phyloP scores from a whole-genome alignment of 495 filamentous ascomycete genomes.

The Choiromyces venosus region DNA sequence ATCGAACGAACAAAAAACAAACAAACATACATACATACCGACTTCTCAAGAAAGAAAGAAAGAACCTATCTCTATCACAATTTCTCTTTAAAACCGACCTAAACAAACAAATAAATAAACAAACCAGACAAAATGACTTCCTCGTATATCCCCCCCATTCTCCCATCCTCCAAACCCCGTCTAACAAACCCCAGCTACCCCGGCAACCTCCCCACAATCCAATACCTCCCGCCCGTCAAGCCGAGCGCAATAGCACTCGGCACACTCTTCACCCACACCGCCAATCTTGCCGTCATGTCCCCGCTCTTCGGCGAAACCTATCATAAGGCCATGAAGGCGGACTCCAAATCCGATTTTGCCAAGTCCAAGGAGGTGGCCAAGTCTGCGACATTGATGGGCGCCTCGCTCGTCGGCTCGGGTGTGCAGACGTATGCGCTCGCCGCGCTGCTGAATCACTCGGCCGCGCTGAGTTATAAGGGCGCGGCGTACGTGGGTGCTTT shows the following conservation, averaged over 20 bases:
- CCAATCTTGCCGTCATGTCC: slow-evolving; percentile 70
- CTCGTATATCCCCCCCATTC: slow-evolving; percentile 17
- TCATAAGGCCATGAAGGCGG: slow-evolving; percentile 81
- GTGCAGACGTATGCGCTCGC: slow-evolving; percentile 92
- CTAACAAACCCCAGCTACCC: slow-evolving; percentile 15
- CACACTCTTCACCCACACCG: slow-evolving; percentile 87
- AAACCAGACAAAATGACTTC: slow-evolving; percentile 20
- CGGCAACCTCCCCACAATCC: background rate
- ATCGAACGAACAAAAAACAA: background rate
- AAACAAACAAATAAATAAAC: background rate
- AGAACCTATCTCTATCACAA: too few relatives aligned
- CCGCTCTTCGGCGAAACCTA: slow-evolving; percentile 95
- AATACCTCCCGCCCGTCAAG: slow-evolving; percentile 86
- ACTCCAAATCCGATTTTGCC: slow-evolving; percentile 94
- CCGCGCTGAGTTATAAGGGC: slow-evolving; percentile 91
- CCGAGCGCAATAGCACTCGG: slow-evolving; percentile 95
- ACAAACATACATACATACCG: slow-evolving; percentile 11
- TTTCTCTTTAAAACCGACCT: background rate
- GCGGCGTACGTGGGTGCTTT: slow-evolving; percentile 87
- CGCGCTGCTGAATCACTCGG: slow-evolving; percentile 90
- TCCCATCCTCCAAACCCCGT: background rate
- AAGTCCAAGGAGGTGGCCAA: slow-evolving; percentile 85
- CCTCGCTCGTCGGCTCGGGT: slow-evolving; percentile 78
- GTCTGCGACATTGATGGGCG: slow-evolving; percentile 84
- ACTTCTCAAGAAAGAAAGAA: background rate